Conservation (phyloP, 257 asterid genomes). For the Galeopsis tetrahit region DNA sequence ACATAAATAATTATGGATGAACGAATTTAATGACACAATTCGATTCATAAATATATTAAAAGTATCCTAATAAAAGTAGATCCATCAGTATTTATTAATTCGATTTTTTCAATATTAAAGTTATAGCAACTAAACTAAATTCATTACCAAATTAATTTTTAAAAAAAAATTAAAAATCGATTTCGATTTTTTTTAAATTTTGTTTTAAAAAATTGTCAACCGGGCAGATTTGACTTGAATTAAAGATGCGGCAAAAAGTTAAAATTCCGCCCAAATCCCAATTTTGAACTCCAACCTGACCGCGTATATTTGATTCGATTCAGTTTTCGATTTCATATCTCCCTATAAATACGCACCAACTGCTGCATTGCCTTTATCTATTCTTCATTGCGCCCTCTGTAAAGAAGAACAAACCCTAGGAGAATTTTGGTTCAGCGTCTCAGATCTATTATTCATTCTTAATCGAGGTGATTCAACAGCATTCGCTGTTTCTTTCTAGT, state of each 20-base stretch:
- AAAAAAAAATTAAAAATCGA: too few relatives aligned
- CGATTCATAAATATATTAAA: too few relatives aligned
- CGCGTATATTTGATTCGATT: not conserved
- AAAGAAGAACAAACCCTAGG: not conserved
- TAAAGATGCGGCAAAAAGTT: not conserved
- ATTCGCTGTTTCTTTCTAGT: not conserved
- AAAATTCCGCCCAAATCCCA: slow-evolving; percentile 8
- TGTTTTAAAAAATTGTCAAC: too few relatives aligned
- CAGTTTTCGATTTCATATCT: not conserved
- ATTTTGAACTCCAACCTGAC: not conserved
- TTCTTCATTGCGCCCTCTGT: not conserved
- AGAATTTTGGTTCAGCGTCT: not conserved
- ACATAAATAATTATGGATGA: too few relatives aligned
- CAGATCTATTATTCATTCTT: not conserved
- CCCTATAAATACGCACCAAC: not conserved
- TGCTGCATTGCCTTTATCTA: not conserved
- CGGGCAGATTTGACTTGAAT: not conserved
- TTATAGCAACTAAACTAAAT: too few relatives aligned
- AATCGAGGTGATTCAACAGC: not conserved
- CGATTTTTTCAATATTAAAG: too few relatives aligned
- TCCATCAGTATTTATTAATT: too few relatives aligned
- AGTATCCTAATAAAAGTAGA: too few relatives aligned
- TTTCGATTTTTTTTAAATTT: too few relatives aligned
- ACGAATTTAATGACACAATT: too few relatives aligned
- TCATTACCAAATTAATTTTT: too few relatives aligned